phyloP scores from a whole-genome alignment of 768 basidiomycete genomes.

The Candolleomyces efflorescens region DNA sequence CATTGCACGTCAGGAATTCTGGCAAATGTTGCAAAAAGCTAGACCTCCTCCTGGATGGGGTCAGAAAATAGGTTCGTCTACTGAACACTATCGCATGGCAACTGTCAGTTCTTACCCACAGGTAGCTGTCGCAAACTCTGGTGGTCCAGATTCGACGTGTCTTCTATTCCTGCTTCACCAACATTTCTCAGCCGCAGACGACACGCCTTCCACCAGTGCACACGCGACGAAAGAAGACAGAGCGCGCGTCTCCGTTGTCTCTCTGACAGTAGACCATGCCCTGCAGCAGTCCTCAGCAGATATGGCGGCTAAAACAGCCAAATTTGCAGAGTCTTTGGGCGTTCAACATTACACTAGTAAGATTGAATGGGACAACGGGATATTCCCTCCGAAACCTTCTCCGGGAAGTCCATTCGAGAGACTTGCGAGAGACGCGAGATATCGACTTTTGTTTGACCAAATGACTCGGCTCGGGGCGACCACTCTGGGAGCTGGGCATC shows the following conservation, averaged over 20 bases:
- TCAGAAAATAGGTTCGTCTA: not conserved
- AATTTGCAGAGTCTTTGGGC: slow-evolving; percentile 37
- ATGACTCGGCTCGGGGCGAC: slow-evolving; percentile 36
- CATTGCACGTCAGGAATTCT: slow-evolving; percentile 1
- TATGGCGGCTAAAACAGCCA: slow-evolving; percentile 51
- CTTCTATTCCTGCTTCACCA: slow-evolving; percentile 63
- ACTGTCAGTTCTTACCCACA: not conserved
- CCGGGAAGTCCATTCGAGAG: slow-evolving; percentile 44
- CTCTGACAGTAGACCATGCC: slow-evolving; percentile 67
- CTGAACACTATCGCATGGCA: too few relatives aligned
- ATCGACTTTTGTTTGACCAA: slow-evolving; percentile 25
- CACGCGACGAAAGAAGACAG: not conserved
- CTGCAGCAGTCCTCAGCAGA: slow-evolving; percentile 52
- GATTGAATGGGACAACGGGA: slow-evolving; percentile 55
- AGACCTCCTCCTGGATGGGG: not conserved
- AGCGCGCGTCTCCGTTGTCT: slow-evolving; percentile 30
- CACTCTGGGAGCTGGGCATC: slow-evolving; percentile 66
- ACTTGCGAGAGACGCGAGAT: slow-evolving; percentile 56
- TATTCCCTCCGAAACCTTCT: slow-evolving; percentile 46
- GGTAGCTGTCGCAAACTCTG: slow-evolving; percentile 73
- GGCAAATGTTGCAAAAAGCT: not conserved
- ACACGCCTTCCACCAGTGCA: not conserved
- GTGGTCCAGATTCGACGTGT: slow-evolving; percentile 80
- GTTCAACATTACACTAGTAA: slow-evolving; percentile 42
- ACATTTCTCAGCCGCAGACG: slow-evolving; percentile 21